Percentiles rank a stretch among this genome's conserved stretches.
Conservation (phyloP, 805 yeast genomes). For the Barnettozyma siamensis region DNA sequence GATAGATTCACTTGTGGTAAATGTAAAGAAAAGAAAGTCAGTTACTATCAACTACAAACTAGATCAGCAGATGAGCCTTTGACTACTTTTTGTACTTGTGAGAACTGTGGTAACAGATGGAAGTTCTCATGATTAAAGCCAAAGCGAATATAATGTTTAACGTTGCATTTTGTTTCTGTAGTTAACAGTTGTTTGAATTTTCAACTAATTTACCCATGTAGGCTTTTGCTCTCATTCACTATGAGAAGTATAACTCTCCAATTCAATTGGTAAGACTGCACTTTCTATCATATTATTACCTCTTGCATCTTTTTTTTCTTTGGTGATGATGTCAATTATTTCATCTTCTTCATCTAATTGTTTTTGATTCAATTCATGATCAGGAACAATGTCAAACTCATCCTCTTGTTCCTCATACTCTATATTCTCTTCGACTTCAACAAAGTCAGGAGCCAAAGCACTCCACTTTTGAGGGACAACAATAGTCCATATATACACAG, state of each 20-base stretch:
- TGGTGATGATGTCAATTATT: slow-evolving; percentile 59
- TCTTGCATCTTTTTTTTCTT: slow-evolving; percentile 63
- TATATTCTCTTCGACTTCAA: slow-evolving; percentile 86
- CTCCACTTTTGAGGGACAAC: slow-evolving; percentile 91
- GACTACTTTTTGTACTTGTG: slow-evolving; percentile 97
- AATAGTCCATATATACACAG: slow-evolving; percentile 76
- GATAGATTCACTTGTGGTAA: slow-evolving; percentile 97
- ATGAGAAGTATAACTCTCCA: slow-evolving; percentile 14
- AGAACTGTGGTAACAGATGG: slow-evolving; percentile 97
- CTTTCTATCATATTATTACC: slow-evolving; percentile 54
- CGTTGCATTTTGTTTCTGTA: too few species aligned
- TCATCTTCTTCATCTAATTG: slow-evolving; percentile 61
- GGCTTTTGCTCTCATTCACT: too few species aligned
- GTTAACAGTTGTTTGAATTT: too few species aligned
- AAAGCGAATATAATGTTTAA: too few species aligned
- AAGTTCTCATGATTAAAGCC: slow-evolving; percentile 59
- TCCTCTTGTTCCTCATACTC: slow-evolving; percentile 86
- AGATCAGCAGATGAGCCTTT: slow-evolving; percentile 98
- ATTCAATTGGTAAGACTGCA: slow-evolving; percentile 54
- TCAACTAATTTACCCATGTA: too few species aligned
- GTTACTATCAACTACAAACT: slow-evolving; percentile 96
- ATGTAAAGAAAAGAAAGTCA: slow-evolving; percentile 94
- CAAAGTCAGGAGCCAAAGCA: slow-evolving; percentile 94
- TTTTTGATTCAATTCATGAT: slow-evolving; percentile 55
- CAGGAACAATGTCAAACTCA: slow-evolving; percentile 79